Evolutionary conservation across 2,329 filamentous ascomycete genomes (phyloP).

Genomic region (Aspergillus tubingensis): DNA sequence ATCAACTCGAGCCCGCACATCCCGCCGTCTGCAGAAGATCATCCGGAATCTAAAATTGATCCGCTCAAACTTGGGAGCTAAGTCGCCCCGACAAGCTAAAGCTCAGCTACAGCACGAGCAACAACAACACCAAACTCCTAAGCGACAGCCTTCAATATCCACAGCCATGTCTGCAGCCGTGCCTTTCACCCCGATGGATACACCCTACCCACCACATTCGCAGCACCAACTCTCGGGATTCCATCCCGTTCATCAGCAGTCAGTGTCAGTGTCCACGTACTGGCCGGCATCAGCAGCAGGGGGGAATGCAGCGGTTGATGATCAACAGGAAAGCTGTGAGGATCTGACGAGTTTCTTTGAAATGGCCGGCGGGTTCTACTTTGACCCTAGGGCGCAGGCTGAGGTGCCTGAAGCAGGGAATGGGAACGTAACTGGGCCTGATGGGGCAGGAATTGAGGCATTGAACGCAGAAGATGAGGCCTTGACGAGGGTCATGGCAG

Average conservation of each 20-base stretch:
- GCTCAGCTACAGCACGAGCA: neutral
- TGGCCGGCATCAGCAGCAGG: neutral
- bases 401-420: neutral
- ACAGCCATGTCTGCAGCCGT: neutral
- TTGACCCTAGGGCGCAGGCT: conserved; percentile 23
- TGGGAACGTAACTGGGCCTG: conserved; percentile 16
- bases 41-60: conserved; percentile 60
- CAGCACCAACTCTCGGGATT: conserved; percentile 13
- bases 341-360: conserved; percentile 64
- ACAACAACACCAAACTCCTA: neutral
- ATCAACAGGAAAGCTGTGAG: conserved; percentile 35
- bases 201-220: neutral
- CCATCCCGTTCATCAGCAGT: conserved; percentile 25
- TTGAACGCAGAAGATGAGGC: conserved; percentile 40
- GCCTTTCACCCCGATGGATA: neutral
- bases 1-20: conserved; percentile 57
- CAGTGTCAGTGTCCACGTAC: neutral
- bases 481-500: conserved; percentile 38
- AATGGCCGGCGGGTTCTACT: conserved; percentile 54
- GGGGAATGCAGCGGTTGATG: conserved; percentile 5
- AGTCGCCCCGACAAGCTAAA: neutral
- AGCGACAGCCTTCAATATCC: neutral
- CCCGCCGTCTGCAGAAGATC: conserved; percentile 60
- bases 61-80: conserved; percentile 50
- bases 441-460: conserved; percentile 23